phyloP scores from a whole-genome alignment of 108 stramenopile species.

The Cyclotella cryptica region DNA sequence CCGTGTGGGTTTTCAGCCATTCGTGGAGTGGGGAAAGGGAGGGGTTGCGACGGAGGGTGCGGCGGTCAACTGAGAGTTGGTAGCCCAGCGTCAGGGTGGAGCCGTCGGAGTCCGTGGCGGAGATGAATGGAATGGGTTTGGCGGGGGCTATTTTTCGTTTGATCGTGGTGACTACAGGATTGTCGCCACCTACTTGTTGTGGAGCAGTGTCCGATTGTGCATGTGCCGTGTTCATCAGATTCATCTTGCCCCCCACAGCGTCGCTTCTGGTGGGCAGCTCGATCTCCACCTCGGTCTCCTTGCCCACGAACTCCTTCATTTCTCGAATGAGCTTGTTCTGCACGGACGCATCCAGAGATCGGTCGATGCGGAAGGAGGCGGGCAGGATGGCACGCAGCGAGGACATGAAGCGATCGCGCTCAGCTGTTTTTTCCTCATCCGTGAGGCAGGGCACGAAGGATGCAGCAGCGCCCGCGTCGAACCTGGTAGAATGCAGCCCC shows the following conservation, averaged over 20 bases:
- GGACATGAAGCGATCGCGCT: conserved; percentile 68
- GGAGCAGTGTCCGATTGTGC: conserved; percentile 1
- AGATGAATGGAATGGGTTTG: conserved; percentile 72
- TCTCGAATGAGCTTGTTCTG: conserved; percentile 64
- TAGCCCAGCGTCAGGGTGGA: conserved; percentile 50
- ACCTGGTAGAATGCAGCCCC: conserved; percentile 61
- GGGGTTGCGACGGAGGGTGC: conserved; percentile 74
- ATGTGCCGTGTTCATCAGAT: conserved; percentile 21
- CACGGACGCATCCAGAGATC: conserved; percentile 66
- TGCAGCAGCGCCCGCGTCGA: conserved; percentile 21
- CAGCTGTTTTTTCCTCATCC: conserved; percentile 65
- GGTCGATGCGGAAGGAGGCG: conserved; percentile 82
- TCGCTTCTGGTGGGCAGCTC: conserved; percentile 59
- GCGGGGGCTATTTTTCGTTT: conserved; percentile 70
- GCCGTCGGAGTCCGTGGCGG: conserved; percentile 35
- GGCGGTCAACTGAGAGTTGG: conserved; percentile 78
- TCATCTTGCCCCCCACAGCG: conserved; percentile 48
- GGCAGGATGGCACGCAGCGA: conserved; percentile 65
- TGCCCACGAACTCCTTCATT: conserved; percentile 69
- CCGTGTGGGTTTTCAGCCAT: conserved; percentile 85
- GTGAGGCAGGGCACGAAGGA: conserved; percentile 58
- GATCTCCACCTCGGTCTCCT: conserved; percentile 77
- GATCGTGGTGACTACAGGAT: conserved; percentile 25
- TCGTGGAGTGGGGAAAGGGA: conserved; percentile 64
- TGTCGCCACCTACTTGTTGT: background rate